Percentiles rank a stretch among this genome's conserved stretches.
Evolutionary conservation across 2,329 filamentous ascomycete genomes (phyloP).

Genomic region (Calycina herbarum): DNA sequence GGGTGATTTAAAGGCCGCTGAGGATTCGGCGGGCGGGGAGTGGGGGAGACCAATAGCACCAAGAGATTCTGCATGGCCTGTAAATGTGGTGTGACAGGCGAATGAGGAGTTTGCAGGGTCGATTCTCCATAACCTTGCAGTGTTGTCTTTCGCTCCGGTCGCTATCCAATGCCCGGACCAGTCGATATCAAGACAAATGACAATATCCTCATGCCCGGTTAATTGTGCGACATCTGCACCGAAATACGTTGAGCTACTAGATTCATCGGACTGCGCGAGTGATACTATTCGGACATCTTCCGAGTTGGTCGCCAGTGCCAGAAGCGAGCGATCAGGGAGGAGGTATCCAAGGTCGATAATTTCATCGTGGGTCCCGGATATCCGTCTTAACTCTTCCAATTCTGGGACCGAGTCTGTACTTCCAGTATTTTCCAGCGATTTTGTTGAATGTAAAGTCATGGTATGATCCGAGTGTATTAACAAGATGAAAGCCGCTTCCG

Average conservation of each 20-base stretch:
- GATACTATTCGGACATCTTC: constrained; percentile 90
- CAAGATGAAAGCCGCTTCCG: constrained; percentile 68
- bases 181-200: constrained; percentile 91
- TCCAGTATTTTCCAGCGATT: constrained; percentile 41
- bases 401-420: constrained; percentile 39
- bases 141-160: constrained; percentile 96
- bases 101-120: constrained; percentile 75
- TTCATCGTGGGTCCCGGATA: constrained; percentile 96
- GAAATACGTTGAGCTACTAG: constrained; percentile 58
- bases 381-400: constrained; percentile 61
- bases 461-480: constrained; percentile 90
- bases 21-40: constrained; percentile 63
- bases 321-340: constrained; percentile 73
- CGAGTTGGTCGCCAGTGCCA: constrained; percentile 92
- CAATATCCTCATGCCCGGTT: constrained; percentile 90
- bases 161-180: constrained; percentile 98
- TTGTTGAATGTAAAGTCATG: constrained; percentile 68
- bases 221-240: constrained; percentile 85
- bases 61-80: constrained; percentile 90
- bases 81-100: constrained; percentile 77
- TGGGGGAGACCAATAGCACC: constrained; percentile 85
- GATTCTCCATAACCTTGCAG: constrained; percentile 84
- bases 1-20: constrained; percentile 70
- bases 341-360: constrained; percentile 93
- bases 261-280: constrained; percentile 44